Percentiles rank a stretch among this genome's conserved stretches.
Conservation (phyloP, 129 eudicot species). For the Centaurea solstitialis region DNA sequence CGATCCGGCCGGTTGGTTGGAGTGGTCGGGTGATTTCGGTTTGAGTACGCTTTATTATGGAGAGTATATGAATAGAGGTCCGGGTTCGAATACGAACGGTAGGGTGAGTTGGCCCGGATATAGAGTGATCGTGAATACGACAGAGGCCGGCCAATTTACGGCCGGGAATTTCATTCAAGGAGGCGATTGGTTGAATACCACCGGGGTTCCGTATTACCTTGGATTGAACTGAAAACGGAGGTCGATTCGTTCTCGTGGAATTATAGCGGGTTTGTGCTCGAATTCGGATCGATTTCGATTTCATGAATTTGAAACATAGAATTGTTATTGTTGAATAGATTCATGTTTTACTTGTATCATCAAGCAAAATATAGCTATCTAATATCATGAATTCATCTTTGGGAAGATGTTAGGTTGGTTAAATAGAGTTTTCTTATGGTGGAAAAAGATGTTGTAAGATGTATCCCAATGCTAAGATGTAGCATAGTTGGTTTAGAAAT, state of each 20-base stretch:
- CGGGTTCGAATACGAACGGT: constrained; percentile 25
- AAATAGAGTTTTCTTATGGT: neutral
- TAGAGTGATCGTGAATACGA: constrained; percentile 18
- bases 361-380: neutral
- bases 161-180: constrained; percentile 50
- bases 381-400: neutral
- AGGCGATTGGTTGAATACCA: constrained; percentile 63
- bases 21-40: constrained; percentile 44
- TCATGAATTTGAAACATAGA: constrained; percentile 5
- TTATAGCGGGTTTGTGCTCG: constrained; percentile 21
- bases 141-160: constrained; percentile 35
- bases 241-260: no score
- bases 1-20: constrained; percentile 53
- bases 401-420: neutral
- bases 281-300: constrained; percentile 5
- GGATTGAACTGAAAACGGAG: constrained; percentile 18
- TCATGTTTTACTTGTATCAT: neutral
- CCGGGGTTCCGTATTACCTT: constrained; percentile 58
- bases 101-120: constrained; percentile 46
- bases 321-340: constrained; percentile 4
- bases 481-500: neutral
- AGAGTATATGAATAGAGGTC: constrained; percentile 42
- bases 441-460: neutral
- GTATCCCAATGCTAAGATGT: neutral
- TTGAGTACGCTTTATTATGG: constrained; percentile 53